Evolutionary conservation across 176 grass and related monocot genomes (phyloP).

Genomic region (Rhynchospora tenuis): DNA sequence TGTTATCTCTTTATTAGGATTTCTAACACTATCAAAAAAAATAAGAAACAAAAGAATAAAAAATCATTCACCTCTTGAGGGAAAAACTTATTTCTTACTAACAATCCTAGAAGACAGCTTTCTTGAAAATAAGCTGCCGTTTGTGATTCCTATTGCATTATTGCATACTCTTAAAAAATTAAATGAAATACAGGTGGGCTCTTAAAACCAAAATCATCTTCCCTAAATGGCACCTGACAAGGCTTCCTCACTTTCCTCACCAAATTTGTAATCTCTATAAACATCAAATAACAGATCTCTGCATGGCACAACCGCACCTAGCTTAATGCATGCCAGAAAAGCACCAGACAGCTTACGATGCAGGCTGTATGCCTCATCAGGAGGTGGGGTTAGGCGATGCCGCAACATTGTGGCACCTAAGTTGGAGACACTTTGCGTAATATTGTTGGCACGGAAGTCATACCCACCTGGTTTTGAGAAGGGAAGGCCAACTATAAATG

Average conservation of each 20-base stretch:
- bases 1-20: background rate
- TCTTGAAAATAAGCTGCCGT: slow-evolving; percentile 35
- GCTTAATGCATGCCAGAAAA: slow-evolving; percentile 91
- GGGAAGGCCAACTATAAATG: slow-evolving; percentile 72
- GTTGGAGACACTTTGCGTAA: slow-evolving; percentile 67
- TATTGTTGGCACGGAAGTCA: slow-evolving; percentile 69
- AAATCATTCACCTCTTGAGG: background rate
- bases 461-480: slow-evolving; percentile 66
- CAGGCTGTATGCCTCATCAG: slow-evolving; percentile 84
- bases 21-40: background rate
- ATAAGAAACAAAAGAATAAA: background rate
- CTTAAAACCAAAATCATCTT: background rate
- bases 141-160: background rate
- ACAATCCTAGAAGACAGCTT: slow-evolving; percentile 14
- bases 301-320: slow-evolving; percentile 77
- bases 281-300: slow-evolving; percentile 66
- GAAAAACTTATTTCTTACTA: background rate
- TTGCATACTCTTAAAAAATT: background rate
- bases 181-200: background rate
- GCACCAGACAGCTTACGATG: slow-evolving; percentile 94
- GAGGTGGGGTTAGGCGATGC: slow-evolving; percentile 80
- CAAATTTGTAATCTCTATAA: slow-evolving; percentile 57
- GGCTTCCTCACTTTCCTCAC: slow-evolving; percentile 27
- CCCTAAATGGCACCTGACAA: slow-evolving; percentile 30
- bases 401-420: slow-evolving; percentile 92